These are phyloP conservation scores for Vigna reflexopilosa DNA, from an alignment of 306 rosid species.

Conservation along the genomic window DNA sequence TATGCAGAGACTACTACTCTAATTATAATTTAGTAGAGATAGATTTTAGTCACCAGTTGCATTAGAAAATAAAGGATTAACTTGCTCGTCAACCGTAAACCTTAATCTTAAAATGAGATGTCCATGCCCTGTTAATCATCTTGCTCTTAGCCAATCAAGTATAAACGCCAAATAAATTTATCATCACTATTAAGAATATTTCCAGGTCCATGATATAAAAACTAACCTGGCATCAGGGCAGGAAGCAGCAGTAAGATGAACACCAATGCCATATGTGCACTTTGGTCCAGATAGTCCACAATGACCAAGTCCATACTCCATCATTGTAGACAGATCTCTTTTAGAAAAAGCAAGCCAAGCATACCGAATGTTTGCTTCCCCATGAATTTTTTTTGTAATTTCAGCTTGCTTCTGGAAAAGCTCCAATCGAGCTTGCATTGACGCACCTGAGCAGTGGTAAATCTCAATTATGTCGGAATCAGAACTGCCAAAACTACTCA, in stretches of 20 bases:
- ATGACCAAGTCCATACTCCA: conserved; percentile 75
- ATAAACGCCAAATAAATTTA: not conserved
- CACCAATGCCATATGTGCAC: conserved; percentile 68
- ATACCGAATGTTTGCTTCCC: conserved; percentile 71
- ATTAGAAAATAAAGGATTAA: conserved; percentile 5
- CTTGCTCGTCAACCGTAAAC: conserved; percentile 10
- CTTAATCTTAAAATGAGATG: not conserved
- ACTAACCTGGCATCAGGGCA: conserved; percentile 63
- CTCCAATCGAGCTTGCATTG: conserved; percentile 65
- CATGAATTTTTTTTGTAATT: conserved; percentile 61
- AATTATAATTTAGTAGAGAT: not conserved
- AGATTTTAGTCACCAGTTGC: not conserved
- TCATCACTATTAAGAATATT: not conserved
- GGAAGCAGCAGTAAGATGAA: conserved; percentile 70
- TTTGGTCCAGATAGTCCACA: conserved; percentile 56
- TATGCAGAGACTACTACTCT: not conserved
- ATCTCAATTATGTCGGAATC: conserved; percentile 57
- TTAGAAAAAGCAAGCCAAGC: conserved; percentile 87
- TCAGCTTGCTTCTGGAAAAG: conserved; percentile 84
- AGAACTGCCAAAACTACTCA: conserved; percentile 50
- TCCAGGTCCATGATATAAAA: not conserved
- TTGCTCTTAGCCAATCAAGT: not conserved
- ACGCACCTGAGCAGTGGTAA: conserved; percentile 52
- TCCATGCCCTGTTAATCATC: not conserved
- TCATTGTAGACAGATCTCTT: conserved; percentile 61